Percentiles rank a stretch among this genome's conserved stretches.
phyloP scores from a whole-genome alignment of 108 stramenopile genomes.

The Aurantiochytrium sp. region DNA sequence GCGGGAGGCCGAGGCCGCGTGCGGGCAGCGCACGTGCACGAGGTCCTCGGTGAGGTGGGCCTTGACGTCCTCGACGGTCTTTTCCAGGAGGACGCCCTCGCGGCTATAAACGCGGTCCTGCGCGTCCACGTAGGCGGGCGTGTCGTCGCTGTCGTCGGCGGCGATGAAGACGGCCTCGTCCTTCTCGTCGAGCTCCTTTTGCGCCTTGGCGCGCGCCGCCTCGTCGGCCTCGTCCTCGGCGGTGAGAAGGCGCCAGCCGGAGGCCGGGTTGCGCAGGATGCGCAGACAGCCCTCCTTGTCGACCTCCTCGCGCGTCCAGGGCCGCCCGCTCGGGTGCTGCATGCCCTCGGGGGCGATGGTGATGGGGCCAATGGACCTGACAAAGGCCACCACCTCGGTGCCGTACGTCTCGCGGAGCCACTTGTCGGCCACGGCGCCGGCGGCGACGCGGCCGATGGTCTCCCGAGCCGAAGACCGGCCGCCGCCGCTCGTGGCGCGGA shows the following conservation, averaged over 20 bases:
- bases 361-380: not conserved
- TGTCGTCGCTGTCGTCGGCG: not conserved
- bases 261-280: conserved; percentile 16
- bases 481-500: conserved; percentile 92
- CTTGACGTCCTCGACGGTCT: not conserved
- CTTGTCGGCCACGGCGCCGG: conserved; percentile 92
- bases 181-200: not conserved
- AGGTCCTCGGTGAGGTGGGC: conserved; percentile 15
- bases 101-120: not conserved
- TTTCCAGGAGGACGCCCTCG: not conserved
- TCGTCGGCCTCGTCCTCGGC: conserved; percentile 1
- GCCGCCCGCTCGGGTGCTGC: not conserved
- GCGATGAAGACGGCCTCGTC: conserved; percentile 21
- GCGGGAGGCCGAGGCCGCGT: not conserved
- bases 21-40: conserved; percentile 34
- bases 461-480: conserved; percentile 90
- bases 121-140: not conserved
- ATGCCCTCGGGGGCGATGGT: not conserved
- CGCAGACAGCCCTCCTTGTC: not conserved
- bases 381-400: conserved; percentile 22
- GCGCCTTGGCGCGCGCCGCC: not conserved
- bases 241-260: not conserved
- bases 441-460: conserved; percentile 98
- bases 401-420: conserved; percentile 57
- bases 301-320: conserved; percentile 31